A percentile compares a stretch with the other conserved stretches of the same genome.
These are phyloP conservation scores for Boletellus sp. DNA, from an alignment of 1,284 basidiomycete genomes.

Conservation along the genomic window DNA sequence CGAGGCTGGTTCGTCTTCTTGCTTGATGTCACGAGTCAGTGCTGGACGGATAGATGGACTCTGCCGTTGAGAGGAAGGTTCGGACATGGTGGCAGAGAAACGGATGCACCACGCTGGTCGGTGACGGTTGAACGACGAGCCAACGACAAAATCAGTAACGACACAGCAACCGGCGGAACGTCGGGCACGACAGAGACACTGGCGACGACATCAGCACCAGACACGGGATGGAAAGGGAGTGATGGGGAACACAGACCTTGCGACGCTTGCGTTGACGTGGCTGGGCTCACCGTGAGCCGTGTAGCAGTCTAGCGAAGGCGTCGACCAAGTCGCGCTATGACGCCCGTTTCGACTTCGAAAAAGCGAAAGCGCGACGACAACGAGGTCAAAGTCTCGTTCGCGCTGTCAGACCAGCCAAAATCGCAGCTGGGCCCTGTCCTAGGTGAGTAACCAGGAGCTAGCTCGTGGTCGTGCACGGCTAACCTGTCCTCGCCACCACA, in stretches of 20 bases:
- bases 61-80: conserved; percentile 26
- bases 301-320: conserved; percentile 9
- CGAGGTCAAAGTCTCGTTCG: conserved; percentile 42
- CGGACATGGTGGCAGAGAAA: conserved; percentile 32
- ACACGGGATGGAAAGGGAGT: conserved; percentile 3
- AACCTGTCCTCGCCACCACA: conserved; percentile 33
- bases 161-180: conserved; percentile 14
- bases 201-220: conserved; percentile 13
- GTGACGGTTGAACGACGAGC: conserved; percentile 6
- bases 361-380: conserved; percentile 59
- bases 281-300: conserved; percentile 1
- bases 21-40: conserved; percentile 15
- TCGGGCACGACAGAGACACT: conserved; percentile 10
- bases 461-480: conserved; percentile 19
- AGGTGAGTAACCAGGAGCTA: conserved; percentile 44
- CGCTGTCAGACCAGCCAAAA: conserved; percentile 43
- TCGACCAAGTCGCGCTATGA: conserved; percentile 25
- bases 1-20: conserved; percentile 10
- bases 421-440: conserved; percentile 65
- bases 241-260: conserved; percentile 24
- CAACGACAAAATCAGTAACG: conserved; percentile 24
- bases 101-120: conserved; percentile 18
- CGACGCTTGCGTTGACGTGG: conserved; percentile 15
- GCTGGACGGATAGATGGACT: conserved; percentile 21
- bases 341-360: conserved; percentile 39